Evolutionary conservation across 1,284 basidiomycete species (phyloP).

Genomic region (Cronartium quercuum): DNA sequence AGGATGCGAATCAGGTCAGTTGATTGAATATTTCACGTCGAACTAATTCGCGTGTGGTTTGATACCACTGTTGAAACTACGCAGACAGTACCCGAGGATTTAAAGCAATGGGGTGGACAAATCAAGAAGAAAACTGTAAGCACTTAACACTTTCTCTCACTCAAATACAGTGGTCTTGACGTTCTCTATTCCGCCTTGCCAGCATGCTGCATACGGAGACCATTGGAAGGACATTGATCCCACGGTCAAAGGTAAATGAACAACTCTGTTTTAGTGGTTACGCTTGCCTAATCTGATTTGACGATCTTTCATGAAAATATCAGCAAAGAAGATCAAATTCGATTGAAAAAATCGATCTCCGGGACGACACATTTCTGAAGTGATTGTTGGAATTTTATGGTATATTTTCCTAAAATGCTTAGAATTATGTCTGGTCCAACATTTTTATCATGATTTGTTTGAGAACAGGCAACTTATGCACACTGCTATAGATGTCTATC

Average conservation of each 20-base stretch:
- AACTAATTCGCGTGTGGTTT: conserved; percentile 69
- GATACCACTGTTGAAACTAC: conserved; percentile 80
- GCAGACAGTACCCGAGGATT: conserved; percentile 27
- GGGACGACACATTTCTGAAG: no score
- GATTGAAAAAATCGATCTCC: conserved; percentile 17
- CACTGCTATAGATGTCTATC: no score
- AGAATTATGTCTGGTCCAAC: no score
- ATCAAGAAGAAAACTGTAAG: conserved; percentile 38
- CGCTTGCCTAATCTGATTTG: neutral
- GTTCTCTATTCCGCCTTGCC: neutral
- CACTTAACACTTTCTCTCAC: no score
- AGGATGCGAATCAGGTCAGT: conserved; percentile 69
- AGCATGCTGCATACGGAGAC: conserved; percentile 47
- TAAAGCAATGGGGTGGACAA: conserved; percentile 33
- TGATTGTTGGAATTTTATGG: no score
- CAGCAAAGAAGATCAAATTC: conserved; percentile 32
- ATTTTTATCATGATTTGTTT: no score
- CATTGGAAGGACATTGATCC: conserved; percentile 52
- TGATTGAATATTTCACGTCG: neutral
- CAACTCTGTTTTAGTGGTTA: neutral
- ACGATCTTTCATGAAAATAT: no score
- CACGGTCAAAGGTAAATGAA: conserved; percentile 58
- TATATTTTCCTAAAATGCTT: no score
- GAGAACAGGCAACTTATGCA: no score
- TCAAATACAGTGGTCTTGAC: no score